Conservation (phyloP, 1,139 yeast species). For the Blastobotrys capitulatus region DNA sequence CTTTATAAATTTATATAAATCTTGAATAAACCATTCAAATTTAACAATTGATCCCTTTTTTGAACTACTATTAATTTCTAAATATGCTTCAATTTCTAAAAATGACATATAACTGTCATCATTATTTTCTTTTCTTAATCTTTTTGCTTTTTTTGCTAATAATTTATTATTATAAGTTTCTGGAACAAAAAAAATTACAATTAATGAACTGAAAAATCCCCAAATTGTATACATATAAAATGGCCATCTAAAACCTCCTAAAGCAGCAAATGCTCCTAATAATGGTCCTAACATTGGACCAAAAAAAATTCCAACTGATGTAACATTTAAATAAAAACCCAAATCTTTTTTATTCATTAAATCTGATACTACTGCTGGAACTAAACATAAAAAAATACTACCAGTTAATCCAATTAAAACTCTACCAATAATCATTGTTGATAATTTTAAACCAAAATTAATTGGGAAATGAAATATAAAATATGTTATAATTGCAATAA, state of each 20-base stretch:
- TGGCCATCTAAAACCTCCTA: constrained; percentile 51
- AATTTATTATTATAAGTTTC: constrained; percentile 62
- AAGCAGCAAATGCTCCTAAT: constrained; percentile 43
- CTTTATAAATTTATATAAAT: constrained; percentile 53
- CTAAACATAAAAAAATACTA: constrained; percentile 64
- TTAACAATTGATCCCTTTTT: too few relatives aligned
- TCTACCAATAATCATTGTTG: constrained; percentile 59
- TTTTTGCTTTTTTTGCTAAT: constrained; percentile 17
- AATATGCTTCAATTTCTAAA: constrained; percentile 25
- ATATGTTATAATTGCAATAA: constrained; percentile 28
- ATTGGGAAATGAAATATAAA: constrained; percentile 57
- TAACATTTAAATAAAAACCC: constrained; percentile 63
- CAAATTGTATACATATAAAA: constrained; percentile 57
- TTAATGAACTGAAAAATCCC: constrained; percentile 44
- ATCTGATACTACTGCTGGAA: constrained; percentile 80
- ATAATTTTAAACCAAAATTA: constrained; percentile 61
- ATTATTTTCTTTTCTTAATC: constrained; percentile 50
- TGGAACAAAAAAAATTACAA: constrained; percentile 50
- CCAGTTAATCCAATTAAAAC: constrained; percentile 59
- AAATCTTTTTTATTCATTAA: constrained; percentile 39
- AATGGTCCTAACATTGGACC: constrained; percentile 65
- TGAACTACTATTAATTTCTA: too few relatives aligned
- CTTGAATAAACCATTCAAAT: not conserved
- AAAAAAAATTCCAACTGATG: constrained; percentile 54
- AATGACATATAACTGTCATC: constrained; percentile 57